phyloP scores from a whole-genome alignment of 2,329 filamentous ascomycete species.

The Cercospora sp. region DNA sequence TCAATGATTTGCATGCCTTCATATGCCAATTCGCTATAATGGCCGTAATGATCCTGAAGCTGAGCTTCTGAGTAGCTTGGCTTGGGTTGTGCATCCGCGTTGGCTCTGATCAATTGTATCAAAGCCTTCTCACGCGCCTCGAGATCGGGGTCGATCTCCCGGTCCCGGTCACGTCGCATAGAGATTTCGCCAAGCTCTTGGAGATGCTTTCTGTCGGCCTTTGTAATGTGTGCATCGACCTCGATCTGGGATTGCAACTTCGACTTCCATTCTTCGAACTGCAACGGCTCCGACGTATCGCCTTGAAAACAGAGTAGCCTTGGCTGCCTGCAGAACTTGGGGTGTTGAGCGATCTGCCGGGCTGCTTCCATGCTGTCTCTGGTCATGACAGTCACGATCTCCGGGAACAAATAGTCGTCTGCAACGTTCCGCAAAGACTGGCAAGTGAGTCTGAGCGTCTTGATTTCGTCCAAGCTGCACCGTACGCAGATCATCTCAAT shows the following conservation, averaged over 20 bases:
- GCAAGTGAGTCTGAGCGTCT: slow-evolving; percentile 2
- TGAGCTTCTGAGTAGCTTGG: background rate
- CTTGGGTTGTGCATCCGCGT: background rate
- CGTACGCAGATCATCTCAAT: background rate
- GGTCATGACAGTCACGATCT: slow-evolving; percentile 12
- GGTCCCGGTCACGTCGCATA: too few species aligned
- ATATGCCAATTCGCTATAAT: background rate
- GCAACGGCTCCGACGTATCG: background rate
- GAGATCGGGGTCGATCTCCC: background rate
- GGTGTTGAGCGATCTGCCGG: background rate
- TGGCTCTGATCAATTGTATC: background rate
- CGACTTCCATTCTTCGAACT: background rate
- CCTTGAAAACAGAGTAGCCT: background rate
- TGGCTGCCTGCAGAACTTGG: background rate
- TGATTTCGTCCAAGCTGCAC: background rate
- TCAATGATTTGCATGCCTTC: background rate
- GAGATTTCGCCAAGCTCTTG: background rate
- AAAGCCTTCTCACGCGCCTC: background rate
- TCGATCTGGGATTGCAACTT: background rate
- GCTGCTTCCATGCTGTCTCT: background rate
- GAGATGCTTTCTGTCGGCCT: background rate
- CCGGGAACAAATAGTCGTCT: slow-evolving; percentile 1
- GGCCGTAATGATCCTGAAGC: background rate
- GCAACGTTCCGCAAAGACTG: background rate
- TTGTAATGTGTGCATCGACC: background rate